Conservation (phyloP, 768 basidiomycete species). For the Sarcodon aspratus region DNA sequence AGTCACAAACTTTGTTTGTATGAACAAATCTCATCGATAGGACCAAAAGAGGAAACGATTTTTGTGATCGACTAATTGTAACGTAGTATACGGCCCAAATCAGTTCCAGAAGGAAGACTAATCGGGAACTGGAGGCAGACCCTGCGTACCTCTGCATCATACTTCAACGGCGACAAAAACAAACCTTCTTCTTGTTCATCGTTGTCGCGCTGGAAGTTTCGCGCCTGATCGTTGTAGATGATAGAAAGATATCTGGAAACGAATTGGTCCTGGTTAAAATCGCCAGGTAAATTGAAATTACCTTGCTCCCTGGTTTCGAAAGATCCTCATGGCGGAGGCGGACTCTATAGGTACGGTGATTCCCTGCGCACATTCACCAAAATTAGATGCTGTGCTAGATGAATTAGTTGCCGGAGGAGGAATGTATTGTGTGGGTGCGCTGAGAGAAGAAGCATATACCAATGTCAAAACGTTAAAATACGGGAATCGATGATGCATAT, state of each 20-base stretch:
- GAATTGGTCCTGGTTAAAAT: constrained; percentile 19
- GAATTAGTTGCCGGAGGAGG: constrained; percentile 3
- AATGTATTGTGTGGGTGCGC: constrained; percentile 4
- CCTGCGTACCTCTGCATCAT: constrained; percentile 41
- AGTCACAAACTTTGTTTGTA: constrained; percentile 11
- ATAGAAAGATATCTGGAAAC: constrained; percentile 6
- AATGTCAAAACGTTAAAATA: neutral
- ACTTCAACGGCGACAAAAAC: constrained; percentile 45
- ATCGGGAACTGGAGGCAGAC: neutral
- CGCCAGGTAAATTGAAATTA: constrained; percentile 13
- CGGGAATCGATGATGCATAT: neutral
- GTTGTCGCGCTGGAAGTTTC: neutral
- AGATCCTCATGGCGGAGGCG: constrained; percentile 51
- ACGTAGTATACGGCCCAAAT: no score
- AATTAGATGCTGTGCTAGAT: no score
- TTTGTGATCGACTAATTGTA: constrained; percentile 33
- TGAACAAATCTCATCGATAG: constrained; percentile 42
- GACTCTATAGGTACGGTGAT: constrained; percentile 30
- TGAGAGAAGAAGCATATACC: neutral
- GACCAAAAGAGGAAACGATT: constrained; percentile 51
- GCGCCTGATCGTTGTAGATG: constrained; percentile 44
- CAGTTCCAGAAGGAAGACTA: constrained; percentile 3
- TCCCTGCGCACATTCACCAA: neutral
- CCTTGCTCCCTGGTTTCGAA: constrained; percentile 43
- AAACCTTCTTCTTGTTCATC: constrained; percentile 15